Evolutionary conservation across 495 filamentous ascomycete genomes (phyloP), one percentile per base, ranked within the genome.

Genomic region (Lophiotrema nucula): DNA sequence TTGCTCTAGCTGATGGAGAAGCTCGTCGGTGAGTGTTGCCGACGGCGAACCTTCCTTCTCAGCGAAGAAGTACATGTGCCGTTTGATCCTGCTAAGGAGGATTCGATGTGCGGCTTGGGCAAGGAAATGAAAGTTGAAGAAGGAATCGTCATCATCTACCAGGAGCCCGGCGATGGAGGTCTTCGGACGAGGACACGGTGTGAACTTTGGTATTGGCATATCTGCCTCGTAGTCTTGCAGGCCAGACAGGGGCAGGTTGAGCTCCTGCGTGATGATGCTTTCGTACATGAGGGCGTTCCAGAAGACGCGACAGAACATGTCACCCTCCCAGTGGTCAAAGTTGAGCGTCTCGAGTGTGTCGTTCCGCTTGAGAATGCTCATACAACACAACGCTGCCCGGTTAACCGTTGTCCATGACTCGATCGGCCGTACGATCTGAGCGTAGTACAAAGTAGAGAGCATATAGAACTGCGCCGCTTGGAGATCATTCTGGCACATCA

Each of bases 271-370:
- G 19, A 66, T 48, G 25, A 66, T 66, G 16, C 53, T 66, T 27
- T 66, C 63, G 53, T 66, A 62, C 63, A 66, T 66, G 24, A 66
- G 54, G 1, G 57, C 58, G 24, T 50, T 62, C 63, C 63, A 66
- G 25, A 62, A 66, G 10, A 66, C 21, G 21, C 63, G 37, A 10
- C 56, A 62, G 25, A 60, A 52, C 58, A 66, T 62, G 41, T 66
- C 63, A 6, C 58, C 58, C 26, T 66, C 63, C 63, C 63, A 66
- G 28, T 53, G 13, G 18, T 66, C 53, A 25, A 51, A 66, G 27
- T 66, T 43, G n/a, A 62, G 58, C 2, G 46, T 22, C 22, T 66
- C 47, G n/a, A 62, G 58, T 2, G 46, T 22, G 22, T 58, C 48
- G 15, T 24, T 46, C 13, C 63, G 10, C 42, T 48, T 53, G 24